A percentile compares a stretch with the other conserved stretches of the same genome.
phyloP scores from a whole-genome alignment of 345 rosid species.

The Aurinia saxatilis region DNA sequence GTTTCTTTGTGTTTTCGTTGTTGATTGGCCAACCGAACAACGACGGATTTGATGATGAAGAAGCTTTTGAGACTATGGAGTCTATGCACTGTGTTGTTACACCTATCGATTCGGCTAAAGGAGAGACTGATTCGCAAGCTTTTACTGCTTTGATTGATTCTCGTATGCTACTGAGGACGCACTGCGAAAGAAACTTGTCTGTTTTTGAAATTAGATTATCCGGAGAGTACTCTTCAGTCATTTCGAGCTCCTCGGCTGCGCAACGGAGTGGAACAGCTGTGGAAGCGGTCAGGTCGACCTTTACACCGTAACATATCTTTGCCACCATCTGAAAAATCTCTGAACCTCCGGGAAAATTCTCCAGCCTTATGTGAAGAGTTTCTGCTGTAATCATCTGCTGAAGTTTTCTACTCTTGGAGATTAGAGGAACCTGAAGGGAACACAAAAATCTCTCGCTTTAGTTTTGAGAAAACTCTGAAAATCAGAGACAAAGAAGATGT shows the following conservation, averaged over 20 bases:
- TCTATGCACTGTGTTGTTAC: constrained; percentile 53
- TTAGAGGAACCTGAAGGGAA: constrained; percentile 59
- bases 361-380: constrained; percentile 39
- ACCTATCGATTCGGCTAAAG: constrained; percentile 45
- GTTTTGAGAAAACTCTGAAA: background rate
- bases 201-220: constrained; percentile 60
- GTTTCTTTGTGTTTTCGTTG: background rate
- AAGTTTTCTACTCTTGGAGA: constrained; percentile 69
- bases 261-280: constrained; percentile 66
- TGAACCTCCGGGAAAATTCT: constrained; percentile 74
- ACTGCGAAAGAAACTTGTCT: constrained; percentile 51
- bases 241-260: constrained; percentile 75
- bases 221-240: constrained; percentile 67
- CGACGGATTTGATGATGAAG: constrained; percentile 38
- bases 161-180: constrained; percentile 43
- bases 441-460: background rate
- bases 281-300: constrained; percentile 50
- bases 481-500: background rate
- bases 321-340: constrained; percentile 68
- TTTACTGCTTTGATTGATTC: constrained; percentile 60
- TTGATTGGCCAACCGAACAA: constrained; percentile 69
- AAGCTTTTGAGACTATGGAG: constrained; percentile 45
- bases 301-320: constrained; percentile 81
- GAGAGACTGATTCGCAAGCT: constrained; percentile 54
- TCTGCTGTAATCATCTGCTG: constrained; percentile 55